phyloP scores from a whole-genome alignment of 2,329 filamentous ascomycete genomes.

The Alternaria triticina region DNA sequence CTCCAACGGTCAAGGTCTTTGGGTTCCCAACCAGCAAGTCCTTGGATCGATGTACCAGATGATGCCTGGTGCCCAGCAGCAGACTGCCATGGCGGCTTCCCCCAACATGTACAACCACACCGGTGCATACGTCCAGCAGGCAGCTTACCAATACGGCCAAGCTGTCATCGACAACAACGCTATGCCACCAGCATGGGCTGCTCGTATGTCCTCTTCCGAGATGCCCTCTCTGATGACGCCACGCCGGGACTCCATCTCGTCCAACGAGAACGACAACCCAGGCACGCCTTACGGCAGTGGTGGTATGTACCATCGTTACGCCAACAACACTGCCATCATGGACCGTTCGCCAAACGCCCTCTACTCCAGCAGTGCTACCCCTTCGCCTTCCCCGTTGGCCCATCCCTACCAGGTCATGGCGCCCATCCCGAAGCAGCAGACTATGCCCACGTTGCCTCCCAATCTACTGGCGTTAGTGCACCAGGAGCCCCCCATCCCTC shows the following conservation, averaged over 20 bases:
- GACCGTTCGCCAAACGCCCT: slow-evolving; percentile 58
- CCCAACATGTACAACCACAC: slow-evolving; percentile 55
- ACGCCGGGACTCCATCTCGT: slow-evolving; percentile 59
- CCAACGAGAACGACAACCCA: slow-evolving; percentile 60
- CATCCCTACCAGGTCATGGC: slow-evolving; percentile 53
- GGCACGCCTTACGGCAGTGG: slow-evolving; percentile 55
- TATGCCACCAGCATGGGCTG: slow-evolving; percentile 55
- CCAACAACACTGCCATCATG: slow-evolving; percentile 54
- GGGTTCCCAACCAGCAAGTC: slow-evolving; percentile 47
- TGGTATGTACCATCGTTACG: slow-evolving; percentile 51
- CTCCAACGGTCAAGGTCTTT: slow-evolving; percentile 46
- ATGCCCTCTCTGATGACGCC: slow-evolving; percentile 59
- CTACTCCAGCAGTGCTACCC: slow-evolving; percentile 56
- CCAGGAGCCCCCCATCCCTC: slow-evolving; percentile 82
- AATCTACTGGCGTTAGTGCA: slow-evolving; percentile 57
- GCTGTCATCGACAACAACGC: slow-evolving; percentile 55
- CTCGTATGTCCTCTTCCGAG: slow-evolving; percentile 54
- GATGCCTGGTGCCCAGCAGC: slow-evolving; percentile 42
- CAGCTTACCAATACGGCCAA: slow-evolving; percentile 53
- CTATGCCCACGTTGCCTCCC: slow-evolving; percentile 51
- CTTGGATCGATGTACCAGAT: slow-evolving; percentile 45
- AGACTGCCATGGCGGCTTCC: slow-evolving; percentile 39
- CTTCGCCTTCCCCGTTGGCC: slow-evolving; percentile 57
- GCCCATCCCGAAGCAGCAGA: slow-evolving; percentile 46
- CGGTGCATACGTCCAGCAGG: slow-evolving; percentile 52